These are phyloP conservation scores for Ascochyta viciae-villosae DNA, from an alignment of 2,329 filamentous ascomycete species.

Conservation along the genomic window DNA sequence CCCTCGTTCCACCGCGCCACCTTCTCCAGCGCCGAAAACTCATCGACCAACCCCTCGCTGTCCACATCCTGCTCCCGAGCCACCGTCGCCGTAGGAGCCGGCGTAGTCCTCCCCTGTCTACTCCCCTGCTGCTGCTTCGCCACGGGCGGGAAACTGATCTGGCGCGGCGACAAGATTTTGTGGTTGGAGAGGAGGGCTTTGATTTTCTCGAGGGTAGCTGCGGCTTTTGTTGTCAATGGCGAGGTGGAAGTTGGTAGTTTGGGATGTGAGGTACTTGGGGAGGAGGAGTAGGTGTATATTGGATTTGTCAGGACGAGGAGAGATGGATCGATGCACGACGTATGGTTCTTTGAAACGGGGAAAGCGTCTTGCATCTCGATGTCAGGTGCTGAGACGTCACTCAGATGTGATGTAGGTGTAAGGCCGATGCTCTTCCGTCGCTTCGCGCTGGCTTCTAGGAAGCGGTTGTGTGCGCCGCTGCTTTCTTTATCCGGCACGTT, in stretches of 20 bases:
- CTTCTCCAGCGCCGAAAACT: not conserved
- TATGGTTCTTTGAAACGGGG: not conserved
- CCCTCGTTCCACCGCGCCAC: not conserved
- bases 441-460: not conserved
- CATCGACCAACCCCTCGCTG: not conserved
- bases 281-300: not conserved
- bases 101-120: not conserved
- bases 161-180: not conserved
- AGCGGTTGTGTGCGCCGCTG: not conserved
- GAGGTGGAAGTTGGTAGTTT: not conserved
- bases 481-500: not conserved
- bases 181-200: not conserved
- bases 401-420: not conserved
- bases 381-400: not conserved
- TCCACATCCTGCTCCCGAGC: not conserved
- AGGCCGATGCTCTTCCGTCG: not conserved
- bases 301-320: not conserved
- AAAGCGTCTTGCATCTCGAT: not conserved
- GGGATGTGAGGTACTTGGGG: not conserved
- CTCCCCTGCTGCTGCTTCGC: not conserved
- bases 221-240: not conserved
- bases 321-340: not conserved
- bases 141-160: not conserved
- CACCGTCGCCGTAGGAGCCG: not conserved
- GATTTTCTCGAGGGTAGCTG: not conserved